phyloP scores from a whole-genome alignment of 1,139 yeast species.

The Meyerozyma smithsonii region DNA sequence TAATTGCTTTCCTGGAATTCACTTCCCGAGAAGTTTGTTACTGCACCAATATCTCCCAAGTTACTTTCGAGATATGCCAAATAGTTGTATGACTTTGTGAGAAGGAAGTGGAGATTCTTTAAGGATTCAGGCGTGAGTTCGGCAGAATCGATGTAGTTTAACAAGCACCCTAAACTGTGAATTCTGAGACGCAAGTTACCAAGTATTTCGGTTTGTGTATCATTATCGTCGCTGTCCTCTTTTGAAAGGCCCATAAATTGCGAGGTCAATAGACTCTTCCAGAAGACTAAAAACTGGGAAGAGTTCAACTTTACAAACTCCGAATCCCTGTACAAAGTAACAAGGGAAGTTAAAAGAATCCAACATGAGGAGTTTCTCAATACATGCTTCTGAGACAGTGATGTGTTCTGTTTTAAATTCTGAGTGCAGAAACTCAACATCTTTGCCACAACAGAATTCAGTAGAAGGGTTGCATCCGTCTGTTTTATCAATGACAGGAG shows the following conservation, averaged over 20 bases:
- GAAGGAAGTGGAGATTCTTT: constrained; percentile 37
- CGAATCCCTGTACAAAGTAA: constrained; percentile 59
- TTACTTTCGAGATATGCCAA: constrained; percentile 38
- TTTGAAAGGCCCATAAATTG: constrained; percentile 24
- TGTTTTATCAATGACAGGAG: constrained; percentile 36
- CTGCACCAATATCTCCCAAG: constrained; percentile 29
- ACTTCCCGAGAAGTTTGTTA: constrained; percentile 28
- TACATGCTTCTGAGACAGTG: constrained; percentile 14
- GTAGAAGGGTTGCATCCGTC: constrained; percentile 33
- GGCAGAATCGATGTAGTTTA: constrained; percentile 35
- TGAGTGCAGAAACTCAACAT: constrained; percentile 47
- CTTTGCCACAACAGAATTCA: constrained; percentile 38
- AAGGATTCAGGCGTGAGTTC: constrained; percentile 32
- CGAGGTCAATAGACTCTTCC: constrained; percentile 73
- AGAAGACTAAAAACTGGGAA: constrained; percentile 69
- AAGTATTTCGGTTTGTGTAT: constrained; percentile 25
- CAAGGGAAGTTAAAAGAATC: constrained; percentile 72
- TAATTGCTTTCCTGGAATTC: constrained; percentile 27
- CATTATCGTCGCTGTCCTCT: constrained; percentile 16
- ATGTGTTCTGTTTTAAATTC: constrained; percentile 35
- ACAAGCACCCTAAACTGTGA: constrained; percentile 42
- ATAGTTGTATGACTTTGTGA: constrained; percentile 40
- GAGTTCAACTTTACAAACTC: constrained; percentile 66
- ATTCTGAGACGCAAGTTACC: constrained; percentile 42
- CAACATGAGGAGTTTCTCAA: constrained; percentile 44